phyloP scores from a whole-genome alignment of 148 eudicot genomes.

The Bassia scoparia region DNA sequence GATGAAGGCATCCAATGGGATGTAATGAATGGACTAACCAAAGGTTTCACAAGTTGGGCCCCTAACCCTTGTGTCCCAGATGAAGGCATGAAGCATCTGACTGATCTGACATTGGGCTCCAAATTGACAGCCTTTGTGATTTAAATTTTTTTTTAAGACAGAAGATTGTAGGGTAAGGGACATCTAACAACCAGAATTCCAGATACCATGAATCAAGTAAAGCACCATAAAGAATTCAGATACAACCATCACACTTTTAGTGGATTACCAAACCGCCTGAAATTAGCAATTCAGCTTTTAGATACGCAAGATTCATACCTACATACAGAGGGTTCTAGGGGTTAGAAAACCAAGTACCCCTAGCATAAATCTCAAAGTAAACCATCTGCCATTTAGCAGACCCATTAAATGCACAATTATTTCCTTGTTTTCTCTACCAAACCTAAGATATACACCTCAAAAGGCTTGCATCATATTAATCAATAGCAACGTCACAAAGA shows the following conservation, averaged over 20 bases:
- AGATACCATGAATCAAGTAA: not conserved
- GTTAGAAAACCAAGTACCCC: not conserved
- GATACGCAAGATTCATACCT: too few species aligned
- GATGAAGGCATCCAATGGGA: too few species aligned
- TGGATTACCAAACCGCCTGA: too few species aligned
- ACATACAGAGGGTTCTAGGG: not conserved
- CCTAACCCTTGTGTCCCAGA: not conserved
- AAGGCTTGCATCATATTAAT: constrained; percentile 4
- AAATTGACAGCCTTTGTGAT: not conserved
- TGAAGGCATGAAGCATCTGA: not conserved
- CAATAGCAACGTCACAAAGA: constrained; percentile 5
- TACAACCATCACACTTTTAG: not conserved
- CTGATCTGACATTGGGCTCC: not conserved
- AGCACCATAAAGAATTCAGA: not conserved
- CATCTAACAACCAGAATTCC: not conserved
- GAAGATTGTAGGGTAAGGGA: not conserved
- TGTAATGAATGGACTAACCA: not conserved
- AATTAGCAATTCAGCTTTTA: too few species aligned
- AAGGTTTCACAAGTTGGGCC: not conserved
- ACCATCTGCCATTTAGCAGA: not conserved
- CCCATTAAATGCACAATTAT: not conserved
- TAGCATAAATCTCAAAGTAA: not conserved
- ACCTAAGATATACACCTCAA: constrained; percentile 19
- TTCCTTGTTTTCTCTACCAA: not conserved
- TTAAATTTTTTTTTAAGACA: not conserved